Evolutionary conservation across 73 alveolate genomes (phyloP), one percentile per base, ranked within the genome.

Genomic region (Breviolum minutum): DNA sequence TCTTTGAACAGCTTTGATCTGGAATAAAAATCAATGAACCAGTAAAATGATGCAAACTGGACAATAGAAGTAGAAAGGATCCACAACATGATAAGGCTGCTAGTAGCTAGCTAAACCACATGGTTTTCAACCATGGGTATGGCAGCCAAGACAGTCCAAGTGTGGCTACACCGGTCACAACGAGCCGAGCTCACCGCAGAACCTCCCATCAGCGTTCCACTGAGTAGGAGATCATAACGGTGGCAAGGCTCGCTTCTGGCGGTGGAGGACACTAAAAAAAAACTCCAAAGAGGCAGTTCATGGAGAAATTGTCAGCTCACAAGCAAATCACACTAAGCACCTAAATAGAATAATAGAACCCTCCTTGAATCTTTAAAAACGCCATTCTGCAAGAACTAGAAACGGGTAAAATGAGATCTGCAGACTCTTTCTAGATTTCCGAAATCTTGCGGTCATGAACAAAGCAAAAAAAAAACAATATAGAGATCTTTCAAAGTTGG

Each of bases 191-290:
- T 40, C 54, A 0, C 54, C 54, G 54, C 54, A 3, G 54, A 40
- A 40, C n/a, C 24, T 68, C 77, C 77, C 77, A 68, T 68, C 77
- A 68, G 77, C 77, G 77, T 68, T 68, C 77, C 77, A 68, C 77
- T 68, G 77, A 68, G 77, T 68, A 68, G 77, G 77, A 68, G 24
- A 22, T 17, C 77, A 68, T 6, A 22, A 22, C 77, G 24, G n/a
- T 17, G 4, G 77, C 77, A 40, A 3, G 3, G n/a, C 24, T 14
- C 24, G n/a, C 77, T 17, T 68, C 77, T 14, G n/a, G 24, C 17
- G 77, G 77, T 17, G 77, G 77, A 6, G 24, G 24, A 68, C 77
- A 68, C 77, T 22, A 17, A 14, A 68, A 14, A 17, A 14, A 68
- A 14, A 2, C 77, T 68, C 24, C 77, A 68, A 68, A 14, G 77